phyloP scores from a whole-genome alignment of 164 flowering plant species.

The Pachysandra terminalis region DNA sequence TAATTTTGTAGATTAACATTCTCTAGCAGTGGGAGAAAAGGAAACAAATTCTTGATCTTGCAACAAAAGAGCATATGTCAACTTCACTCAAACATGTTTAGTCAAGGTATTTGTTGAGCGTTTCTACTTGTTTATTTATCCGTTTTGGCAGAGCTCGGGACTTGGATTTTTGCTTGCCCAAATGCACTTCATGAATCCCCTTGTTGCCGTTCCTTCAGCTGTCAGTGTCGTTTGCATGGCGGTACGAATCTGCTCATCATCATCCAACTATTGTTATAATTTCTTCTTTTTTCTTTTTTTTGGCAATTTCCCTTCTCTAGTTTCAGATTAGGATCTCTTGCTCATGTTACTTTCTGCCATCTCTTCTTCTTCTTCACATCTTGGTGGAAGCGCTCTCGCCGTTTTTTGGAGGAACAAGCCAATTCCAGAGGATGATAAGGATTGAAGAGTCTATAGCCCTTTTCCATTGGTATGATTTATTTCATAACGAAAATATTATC shows the following conservation, averaged over 20 bases:
- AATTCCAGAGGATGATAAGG: conserved; percentile 81
- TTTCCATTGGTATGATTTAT: neutral
- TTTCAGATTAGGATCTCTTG: neutral
- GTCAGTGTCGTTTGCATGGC: conserved; percentile 99
- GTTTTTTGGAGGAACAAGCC: conserved; percentile 88
- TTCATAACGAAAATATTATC: neutral
- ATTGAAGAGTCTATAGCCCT: conserved; percentile 63
- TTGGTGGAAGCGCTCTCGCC: conserved; percentile 95
- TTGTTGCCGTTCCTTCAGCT: conserved; percentile 96
- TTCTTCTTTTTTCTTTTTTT: neutral
- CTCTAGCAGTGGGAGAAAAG: too few relatives aligned
- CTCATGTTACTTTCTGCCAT: neutral
- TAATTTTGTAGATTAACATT: too few relatives aligned
- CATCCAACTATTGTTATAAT: neutral
- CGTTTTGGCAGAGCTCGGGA: conserved; percentile 74
- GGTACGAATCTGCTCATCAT: conserved; percentile 39
- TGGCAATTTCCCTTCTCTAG: neutral
- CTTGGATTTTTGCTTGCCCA: conserved; percentile 95
- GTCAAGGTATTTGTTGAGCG: too few relatives aligned
- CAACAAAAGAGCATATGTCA: neutral
- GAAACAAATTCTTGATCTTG: neutral
- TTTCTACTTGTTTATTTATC: neutral
- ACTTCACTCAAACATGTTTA: neutral
- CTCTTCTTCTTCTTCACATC: conserved; percentile 53
- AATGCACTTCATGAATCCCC: conserved; percentile 94